Conservation (phyloP, 2,329 filamentous ascomycete species). For the Aspergillus sp. region DNA sequence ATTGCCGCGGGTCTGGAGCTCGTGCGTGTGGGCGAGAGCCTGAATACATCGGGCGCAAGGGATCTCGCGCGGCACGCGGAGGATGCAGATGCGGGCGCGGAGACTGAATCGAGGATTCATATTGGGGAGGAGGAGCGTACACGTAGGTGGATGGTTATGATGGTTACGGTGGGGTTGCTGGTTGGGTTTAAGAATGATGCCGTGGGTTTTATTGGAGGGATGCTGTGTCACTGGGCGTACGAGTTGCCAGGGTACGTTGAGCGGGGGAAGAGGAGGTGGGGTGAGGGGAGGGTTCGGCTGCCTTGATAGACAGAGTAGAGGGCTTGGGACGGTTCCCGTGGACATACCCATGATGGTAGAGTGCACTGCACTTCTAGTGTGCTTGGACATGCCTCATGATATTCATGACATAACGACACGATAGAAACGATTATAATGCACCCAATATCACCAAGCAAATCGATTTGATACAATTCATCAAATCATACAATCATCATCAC, state of each 20-base stretch:
- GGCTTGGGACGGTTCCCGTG: neutral
- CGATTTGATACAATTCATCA: neutral
- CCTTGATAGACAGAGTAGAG: neutral
- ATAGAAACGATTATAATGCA: neutral
- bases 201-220: conserved; percentile 80
- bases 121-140: conserved; percentile 70
- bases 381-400: neutral
- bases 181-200: conserved; percentile 90
- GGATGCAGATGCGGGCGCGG: neutral
- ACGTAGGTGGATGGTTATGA: conserved; percentile 85
- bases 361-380: neutral
- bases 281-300: conserved; percentile 36
- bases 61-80: conserved; percentile 50
- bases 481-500: neutral
- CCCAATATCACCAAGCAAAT: neutral
- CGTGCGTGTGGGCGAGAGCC: conserved; percentile 78
- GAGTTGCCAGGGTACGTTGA: conserved; percentile 40
- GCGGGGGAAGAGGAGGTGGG: conserved; percentile 30
- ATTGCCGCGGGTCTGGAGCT: conserved; percentile 87
- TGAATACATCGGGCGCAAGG: conserved; percentile 74
- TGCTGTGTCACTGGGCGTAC: conserved; percentile 77
- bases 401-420: neutral
- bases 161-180: conserved; percentile 80
- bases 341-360: too few relatives aligned
- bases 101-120: neutral